A percentile compares a stretch with the other conserved stretches of the same genome.
Conservation (phyloP, 176 grass and related monocot genomes). For the Avena eriantha region DNA sequence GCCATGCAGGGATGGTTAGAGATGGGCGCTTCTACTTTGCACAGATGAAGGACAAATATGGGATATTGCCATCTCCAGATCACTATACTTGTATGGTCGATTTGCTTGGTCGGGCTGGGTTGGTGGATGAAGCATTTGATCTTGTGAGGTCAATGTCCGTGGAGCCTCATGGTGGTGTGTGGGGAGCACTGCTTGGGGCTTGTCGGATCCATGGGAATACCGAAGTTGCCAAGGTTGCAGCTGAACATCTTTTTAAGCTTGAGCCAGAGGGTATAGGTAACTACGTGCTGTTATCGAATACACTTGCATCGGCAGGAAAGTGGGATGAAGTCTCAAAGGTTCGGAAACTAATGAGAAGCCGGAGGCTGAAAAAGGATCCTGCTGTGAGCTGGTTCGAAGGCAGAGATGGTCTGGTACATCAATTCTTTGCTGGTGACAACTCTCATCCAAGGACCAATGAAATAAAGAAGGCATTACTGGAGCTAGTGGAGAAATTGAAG, state of each 20-base stretch:
- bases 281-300: constrained; percentile 73
- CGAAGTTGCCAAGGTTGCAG: constrained; percentile 61
- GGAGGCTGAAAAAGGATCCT: constrained; percentile 65
- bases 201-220: constrained; percentile 67
- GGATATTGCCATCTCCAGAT: constrained; percentile 66
- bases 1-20: constrained; percentile 69
- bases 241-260: constrained; percentile 66
- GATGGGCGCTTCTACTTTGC: constrained; percentile 71
- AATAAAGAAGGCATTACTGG: constrained; percentile 54
- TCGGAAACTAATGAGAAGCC: constrained; percentile 66
- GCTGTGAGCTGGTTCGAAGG: constrained; percentile 73
- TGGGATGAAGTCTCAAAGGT: constrained; percentile 71
- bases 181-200: constrained; percentile 69
- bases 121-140: constrained; percentile 68
- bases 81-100: constrained; percentile 87
- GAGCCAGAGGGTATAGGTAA: constrained; percentile 75
- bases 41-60: constrained; percentile 68
- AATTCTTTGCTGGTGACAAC: constrained; percentile 70
- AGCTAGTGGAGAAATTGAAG: constrained; percentile 50
- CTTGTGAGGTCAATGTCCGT: constrained; percentile 65
- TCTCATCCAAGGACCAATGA: constrained; percentile 58
- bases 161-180: constrained; percentile 64
- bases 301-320: constrained; percentile 63
- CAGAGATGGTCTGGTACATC: constrained; percentile 65
- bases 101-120: constrained; percentile 69